These are phyloP conservation scores for Didymella segeticola DNA, from an alignment of 2,329 filamentous ascomycete genomes.

Conservation along the genomic window DNA sequence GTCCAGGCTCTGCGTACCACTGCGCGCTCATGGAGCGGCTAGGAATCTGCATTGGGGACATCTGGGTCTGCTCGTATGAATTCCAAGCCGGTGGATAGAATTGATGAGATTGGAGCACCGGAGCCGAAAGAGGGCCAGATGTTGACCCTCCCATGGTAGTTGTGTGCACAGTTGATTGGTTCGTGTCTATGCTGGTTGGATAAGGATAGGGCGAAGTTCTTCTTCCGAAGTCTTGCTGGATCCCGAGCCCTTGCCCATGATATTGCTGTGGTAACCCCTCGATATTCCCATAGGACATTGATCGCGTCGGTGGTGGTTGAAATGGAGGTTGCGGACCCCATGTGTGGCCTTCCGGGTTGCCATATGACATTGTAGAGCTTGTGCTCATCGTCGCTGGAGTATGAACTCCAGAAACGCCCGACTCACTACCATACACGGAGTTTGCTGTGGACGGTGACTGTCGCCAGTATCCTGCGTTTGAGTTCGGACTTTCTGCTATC, in stretches of 20 bases:
- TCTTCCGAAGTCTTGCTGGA: conserved; percentile 42
- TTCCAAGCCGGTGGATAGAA: conserved; percentile 43
- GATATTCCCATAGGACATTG: conserved; percentile 51
- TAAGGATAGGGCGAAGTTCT: conserved; percentile 46
- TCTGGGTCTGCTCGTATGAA: conserved; percentile 37
- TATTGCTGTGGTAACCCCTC: conserved; percentile 46
- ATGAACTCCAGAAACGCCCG: conserved; percentile 43
- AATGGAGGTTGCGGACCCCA: conserved; percentile 38
- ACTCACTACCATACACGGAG: conserved; percentile 46
- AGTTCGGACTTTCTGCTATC: conserved; percentile 42
- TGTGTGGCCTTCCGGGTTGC: conserved; percentile 38
- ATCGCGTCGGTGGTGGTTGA: conserved; percentile 44
- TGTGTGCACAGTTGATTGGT: conserved; percentile 29
- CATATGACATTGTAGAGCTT: conserved; percentile 46
- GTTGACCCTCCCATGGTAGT: conserved; percentile 36
- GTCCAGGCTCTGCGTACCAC: conserved; percentile 44
- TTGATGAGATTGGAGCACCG: conserved; percentile 40
- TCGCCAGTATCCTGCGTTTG: conserved; percentile 44
- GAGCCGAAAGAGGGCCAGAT: conserved; percentile 44
- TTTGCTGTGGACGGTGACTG: conserved; percentile 45
- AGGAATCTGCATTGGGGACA: conserved; percentile 36
- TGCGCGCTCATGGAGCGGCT: conserved; percentile 45
- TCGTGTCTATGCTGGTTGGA: conserved; percentile 44
- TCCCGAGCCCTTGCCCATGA: conserved; percentile 36
- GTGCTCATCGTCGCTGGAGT: conserved; percentile 46